Evolutionary conservation across 371 early-diverging fungal species (phyloP).

Genomic region (Polyrhizophydium stewartii): DNA sequence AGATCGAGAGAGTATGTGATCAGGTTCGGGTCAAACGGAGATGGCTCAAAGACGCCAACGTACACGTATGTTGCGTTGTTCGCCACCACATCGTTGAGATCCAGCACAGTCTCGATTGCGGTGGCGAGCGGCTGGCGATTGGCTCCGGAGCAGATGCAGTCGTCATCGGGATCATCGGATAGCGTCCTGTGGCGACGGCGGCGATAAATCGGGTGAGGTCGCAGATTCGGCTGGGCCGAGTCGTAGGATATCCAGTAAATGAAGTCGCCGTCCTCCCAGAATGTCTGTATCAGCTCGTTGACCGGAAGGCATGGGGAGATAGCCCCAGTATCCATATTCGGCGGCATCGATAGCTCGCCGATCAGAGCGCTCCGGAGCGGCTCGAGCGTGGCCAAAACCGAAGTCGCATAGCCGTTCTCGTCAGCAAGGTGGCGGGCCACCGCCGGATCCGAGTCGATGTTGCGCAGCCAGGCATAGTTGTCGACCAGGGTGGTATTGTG

Average conservation of each 20-base stretch:
- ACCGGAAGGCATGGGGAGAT: background rate
- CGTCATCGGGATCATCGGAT: background rate
- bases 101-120: conserved; percentile 10
- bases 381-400: background rate
- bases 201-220: background rate
- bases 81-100: conserved; percentile 14
- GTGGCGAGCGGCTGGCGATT: background rate
- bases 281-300: background rate
- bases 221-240: background rate
- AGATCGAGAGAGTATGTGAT: conserved; percentile 40
- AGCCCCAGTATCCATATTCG: background rate
- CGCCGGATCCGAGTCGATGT: conserved; percentile 32
- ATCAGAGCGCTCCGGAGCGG: background rate
- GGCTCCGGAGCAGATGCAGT: background rate
- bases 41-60: conserved; percentile 33
- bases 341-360: conserved; percentile 2
- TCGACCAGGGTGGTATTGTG: conserved; percentile 33
- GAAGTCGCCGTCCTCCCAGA: conserved; percentile 18
- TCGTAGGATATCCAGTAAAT: conserved; percentile 18
- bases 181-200: background rate
- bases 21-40: conserved; percentile 9
- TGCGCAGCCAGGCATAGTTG: conserved; percentile 42
- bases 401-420: conserved; percentile 34
- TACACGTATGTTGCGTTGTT: conserved; percentile 5
- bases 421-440: conserved; percentile 32